A percentile compares a stretch with the other conserved stretches of the same genome.
Evolutionary conservation across 1,139 yeast species (phyloP).

Genomic region (Diutina sp.): DNA sequence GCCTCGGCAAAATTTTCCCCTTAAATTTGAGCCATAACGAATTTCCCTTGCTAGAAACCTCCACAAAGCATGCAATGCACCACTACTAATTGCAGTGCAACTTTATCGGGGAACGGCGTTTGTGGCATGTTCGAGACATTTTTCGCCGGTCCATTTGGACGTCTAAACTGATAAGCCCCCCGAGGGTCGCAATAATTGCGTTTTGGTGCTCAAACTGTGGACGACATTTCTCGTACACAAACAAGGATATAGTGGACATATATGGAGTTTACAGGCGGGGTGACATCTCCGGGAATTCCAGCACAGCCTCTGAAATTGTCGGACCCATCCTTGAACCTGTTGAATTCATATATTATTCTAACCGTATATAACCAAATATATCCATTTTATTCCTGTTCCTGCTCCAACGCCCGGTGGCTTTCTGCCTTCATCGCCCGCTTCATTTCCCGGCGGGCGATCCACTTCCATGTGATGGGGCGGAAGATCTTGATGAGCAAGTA

Average conservation of each 20-base stretch:
- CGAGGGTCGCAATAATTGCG: too few relatives aligned
- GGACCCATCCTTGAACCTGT: too few relatives aligned
- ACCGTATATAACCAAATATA: background rate
- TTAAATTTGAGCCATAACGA: background rate
- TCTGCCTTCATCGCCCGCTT: background rate
- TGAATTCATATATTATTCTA: background rate
- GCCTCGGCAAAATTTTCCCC: background rate
- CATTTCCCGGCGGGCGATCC: conserved; percentile 4
- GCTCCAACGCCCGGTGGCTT: background rate
- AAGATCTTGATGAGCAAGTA: conserved; percentile 22
- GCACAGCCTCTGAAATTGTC: too few relatives aligned
- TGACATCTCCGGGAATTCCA: too few relatives aligned
- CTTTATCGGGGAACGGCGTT: background rate
- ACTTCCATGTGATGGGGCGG: conserved; percentile 31
- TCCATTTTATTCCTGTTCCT: background rate
- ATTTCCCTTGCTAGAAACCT: background rate
- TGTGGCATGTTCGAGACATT: background rate
- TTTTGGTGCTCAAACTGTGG: too few relatives aligned
- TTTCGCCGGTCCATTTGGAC: background rate
- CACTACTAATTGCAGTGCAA: background rate
- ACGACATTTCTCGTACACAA: too few relatives aligned
- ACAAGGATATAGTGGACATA: too few relatives aligned
- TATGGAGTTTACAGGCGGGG: too few relatives aligned
- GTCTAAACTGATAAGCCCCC: background rate
- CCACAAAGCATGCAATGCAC: background rate